These are phyloP conservation scores for Phytophthora rubi DNA, from an alignment of 352 stramenopile species.

Conservation along the genomic window DNA sequence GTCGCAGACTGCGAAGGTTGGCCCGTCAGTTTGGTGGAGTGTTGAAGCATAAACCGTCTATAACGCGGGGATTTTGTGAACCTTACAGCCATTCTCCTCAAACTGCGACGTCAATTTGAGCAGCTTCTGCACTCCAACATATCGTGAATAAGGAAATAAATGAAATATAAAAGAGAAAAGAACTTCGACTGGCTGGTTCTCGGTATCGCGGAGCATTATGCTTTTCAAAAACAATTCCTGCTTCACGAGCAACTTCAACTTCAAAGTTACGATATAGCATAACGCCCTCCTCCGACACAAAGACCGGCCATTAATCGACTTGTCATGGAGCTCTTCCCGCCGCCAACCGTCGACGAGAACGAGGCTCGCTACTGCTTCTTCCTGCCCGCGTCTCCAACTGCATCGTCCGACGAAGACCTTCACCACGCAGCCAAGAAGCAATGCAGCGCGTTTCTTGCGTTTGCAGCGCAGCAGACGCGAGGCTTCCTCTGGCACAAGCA, in stretches of 20 bases:
- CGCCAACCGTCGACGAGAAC: constrained; percentile 32
- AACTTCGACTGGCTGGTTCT: no score
- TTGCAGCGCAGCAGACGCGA: constrained; percentile 43
- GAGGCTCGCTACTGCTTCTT: constrained; percentile 52
- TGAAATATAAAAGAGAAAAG: no score
- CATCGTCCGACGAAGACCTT: neutral
- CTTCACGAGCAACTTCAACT: neutral
- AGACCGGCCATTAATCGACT: constrained; percentile 2
- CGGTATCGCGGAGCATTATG: no score
- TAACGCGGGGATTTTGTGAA: no score
- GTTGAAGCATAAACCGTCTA: no score
- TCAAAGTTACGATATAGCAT: constrained; percentile 1
- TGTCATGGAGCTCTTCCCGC: constrained; percentile 36
- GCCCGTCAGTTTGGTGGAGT: no score
- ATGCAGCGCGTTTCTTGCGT: constrained; percentile 29
- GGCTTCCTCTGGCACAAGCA: constrained; percentile 67
- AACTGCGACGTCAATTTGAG: no score
- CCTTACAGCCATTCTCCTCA: no score
- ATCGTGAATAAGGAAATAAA: no score
- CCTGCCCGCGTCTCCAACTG: constrained; percentile 11
- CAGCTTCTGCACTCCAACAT: no score
- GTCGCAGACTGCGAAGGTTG: no score
- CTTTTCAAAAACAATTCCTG: no score
- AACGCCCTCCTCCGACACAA: constrained; percentile 5
- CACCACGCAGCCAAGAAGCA: constrained; percentile 21